Evolutionary conservation across 1,284 basidiomycete species (phyloP).

Genomic region (Stygiomarasmius scandens): DNA sequence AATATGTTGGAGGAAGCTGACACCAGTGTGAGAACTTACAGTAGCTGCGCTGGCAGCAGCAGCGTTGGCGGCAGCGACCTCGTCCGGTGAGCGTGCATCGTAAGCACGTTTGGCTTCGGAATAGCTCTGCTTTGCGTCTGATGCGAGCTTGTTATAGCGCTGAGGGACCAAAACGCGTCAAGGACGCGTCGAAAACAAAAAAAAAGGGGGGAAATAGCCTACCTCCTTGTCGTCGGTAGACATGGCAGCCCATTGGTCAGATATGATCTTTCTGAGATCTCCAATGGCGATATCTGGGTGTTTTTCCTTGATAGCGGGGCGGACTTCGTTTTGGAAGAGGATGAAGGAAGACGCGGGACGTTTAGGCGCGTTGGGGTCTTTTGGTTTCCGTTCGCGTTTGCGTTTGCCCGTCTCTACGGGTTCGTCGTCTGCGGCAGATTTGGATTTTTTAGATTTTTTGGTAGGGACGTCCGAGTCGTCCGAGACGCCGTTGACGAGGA

Average conservation of each 20-base stretch:
- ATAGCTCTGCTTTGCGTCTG: constrained; percentile 50
- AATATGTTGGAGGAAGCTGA: neutral
- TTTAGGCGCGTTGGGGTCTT: constrained; percentile 94
- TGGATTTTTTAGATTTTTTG: constrained; percentile 50
- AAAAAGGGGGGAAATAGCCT: constrained; percentile 26
- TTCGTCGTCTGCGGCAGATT: constrained; percentile 34
- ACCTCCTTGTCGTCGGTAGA: constrained; percentile 75
- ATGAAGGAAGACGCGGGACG: constrained; percentile 94
- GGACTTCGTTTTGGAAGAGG: constrained; percentile 92
- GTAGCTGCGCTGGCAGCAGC: constrained; percentile 40
- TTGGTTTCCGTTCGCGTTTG: constrained; percentile 60
- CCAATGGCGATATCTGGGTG: constrained; percentile 70
- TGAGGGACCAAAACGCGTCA: constrained; percentile 22
- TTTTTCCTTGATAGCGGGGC: constrained; percentile 68
- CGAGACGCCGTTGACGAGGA: constrained; percentile 15
- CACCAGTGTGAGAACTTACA: constrained; percentile 28
- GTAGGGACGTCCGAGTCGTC: constrained; percentile 13
- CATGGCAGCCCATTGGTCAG: constrained; percentile 77
- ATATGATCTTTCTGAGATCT: constrained; percentile 75
- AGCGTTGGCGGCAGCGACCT: constrained; percentile 45
- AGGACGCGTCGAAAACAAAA: constrained; percentile 17
- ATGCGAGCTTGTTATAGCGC: constrained; percentile 42
- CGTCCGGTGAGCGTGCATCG: constrained; percentile 49
- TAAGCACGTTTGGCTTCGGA: constrained; percentile 54
- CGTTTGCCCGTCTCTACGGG: constrained; percentile 47